A percentile compares a stretch with the other conserved stretches of the same genome.
Evolutionary conservation across 2,329 filamentous ascomycete genomes (phyloP).

Genomic region (Aspergillus oerlinghausenensis): DNA sequence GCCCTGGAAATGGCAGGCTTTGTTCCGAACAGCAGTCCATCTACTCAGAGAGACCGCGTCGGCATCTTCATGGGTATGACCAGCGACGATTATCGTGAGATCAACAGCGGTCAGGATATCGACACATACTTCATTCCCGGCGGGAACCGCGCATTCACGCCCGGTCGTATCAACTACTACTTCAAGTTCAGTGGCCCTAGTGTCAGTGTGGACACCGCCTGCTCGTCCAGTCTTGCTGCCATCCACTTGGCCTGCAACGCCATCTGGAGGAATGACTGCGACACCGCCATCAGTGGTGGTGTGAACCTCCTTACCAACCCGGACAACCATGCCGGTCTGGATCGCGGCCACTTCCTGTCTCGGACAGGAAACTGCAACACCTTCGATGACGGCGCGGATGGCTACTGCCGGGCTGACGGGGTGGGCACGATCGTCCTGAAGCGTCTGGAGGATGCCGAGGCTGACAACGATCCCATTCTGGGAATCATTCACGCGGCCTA

Average conservation of each 20-base stretch:
- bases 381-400: slow-evolving; percentile 47
- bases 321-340: slow-evolving; percentile 69
- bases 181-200: slow-evolving; percentile 71
- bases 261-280: slow-evolving; percentile 67
- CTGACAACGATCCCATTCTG: slow-evolving; percentile 42
- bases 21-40: slow-evolving; percentile 56
- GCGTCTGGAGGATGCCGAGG: slow-evolving; percentile 44
- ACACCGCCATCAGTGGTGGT: slow-evolving; percentile 74
- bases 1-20: slow-evolving; percentile 39
- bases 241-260: slow-evolving; percentile 69
- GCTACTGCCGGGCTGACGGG: slow-evolving; percentile 52
- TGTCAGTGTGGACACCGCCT: slow-evolving; percentile 68
- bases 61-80: slow-evolving; percentile 70
- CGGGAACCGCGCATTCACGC: slow-evolving; percentile 56
- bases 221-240: slow-evolving; percentile 66
- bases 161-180: slow-evolving; percentile 66
- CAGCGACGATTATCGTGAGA: slow-evolving; percentile 64
- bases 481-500: slow-evolving; percentile 40
- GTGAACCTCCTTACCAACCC: slow-evolving; percentile 69
- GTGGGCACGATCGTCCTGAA: slow-evolving; percentile 49
- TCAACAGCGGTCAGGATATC: slow-evolving; percentile 65
- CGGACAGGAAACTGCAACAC: slow-evolving; percentile 44
- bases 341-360: slow-evolving; percentile 42
- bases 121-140: slow-evolving; percentile 64
- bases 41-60: slow-evolving; percentile 58